Conservation (phyloP, 2,329 filamentous ascomycete species). For the Aspergillus alliaceus region DNA sequence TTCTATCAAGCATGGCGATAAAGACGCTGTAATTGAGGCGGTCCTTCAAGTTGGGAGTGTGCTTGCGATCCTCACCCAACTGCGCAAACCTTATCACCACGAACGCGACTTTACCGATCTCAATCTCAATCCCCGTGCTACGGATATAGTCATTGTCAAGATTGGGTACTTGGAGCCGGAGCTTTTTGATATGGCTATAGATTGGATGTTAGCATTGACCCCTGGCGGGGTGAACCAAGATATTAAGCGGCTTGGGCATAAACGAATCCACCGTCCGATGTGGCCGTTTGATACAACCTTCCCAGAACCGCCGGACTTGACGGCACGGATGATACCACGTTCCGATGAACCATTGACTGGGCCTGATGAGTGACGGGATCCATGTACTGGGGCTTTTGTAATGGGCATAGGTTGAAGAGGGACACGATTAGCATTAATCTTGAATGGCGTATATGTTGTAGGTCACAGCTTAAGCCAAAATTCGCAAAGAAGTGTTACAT, state of each 20-base stretch:
- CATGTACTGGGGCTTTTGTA: neutral
- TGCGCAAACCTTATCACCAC: slow-evolving; percentile 56
- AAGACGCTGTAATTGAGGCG: slow-evolving; percentile 48
- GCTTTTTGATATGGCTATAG: slow-evolving; percentile 54
- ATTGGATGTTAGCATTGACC: slow-evolving; percentile 57
- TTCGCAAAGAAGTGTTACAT: no score
- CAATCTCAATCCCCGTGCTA: slow-evolving; percentile 45
- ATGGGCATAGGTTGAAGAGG: neutral
- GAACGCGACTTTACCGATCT: slow-evolving; percentile 55
- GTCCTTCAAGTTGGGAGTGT: slow-evolving; percentile 54
- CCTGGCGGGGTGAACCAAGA: slow-evolving; percentile 58
- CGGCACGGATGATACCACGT: slow-evolving; percentile 35
- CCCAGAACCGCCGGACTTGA: slow-evolving; percentile 34
- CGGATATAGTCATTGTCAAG: slow-evolving; percentile 56
- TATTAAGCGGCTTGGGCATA: slow-evolving; percentile 50
- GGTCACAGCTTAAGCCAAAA: no score
- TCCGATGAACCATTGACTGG: slow-evolving; percentile 24
- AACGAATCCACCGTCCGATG: slow-evolving; percentile 52
- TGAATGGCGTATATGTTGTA: neutral
- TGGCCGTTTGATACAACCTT: slow-evolving; percentile 47
- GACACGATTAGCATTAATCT: neutral
- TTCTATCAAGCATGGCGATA: slow-evolving; percentile 53
- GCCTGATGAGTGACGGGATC: slow-evolving; percentile 20
- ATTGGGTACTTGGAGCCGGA: slow-evolving; percentile 59
- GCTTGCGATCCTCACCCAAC: slow-evolving; percentile 53